Conservation (phyloP, 805 yeast species). For the Metschnikowia cubensis region DNA sequence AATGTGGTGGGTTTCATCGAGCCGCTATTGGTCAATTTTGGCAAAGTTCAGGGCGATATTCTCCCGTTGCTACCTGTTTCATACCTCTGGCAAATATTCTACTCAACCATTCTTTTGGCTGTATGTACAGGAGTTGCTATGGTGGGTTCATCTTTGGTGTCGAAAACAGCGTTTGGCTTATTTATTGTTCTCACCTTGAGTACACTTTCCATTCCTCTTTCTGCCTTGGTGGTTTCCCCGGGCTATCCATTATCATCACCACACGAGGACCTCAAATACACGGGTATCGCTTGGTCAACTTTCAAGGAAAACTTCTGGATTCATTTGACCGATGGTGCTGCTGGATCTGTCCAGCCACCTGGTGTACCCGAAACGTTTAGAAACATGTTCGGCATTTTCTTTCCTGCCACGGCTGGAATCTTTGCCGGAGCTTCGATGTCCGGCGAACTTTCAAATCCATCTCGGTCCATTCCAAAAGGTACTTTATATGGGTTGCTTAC, state of each 20-base stretch:
- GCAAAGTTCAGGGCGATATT: conserved; percentile 53
- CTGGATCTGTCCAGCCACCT: conserved; percentile 67
- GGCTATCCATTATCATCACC: conserved; percentile 48
- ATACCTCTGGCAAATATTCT: conserved; percentile 61
- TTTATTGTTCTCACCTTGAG: conserved; percentile 65
- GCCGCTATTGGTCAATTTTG: conserved; percentile 80
- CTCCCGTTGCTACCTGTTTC: conserved; percentile 62
- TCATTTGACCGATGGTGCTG: conserved; percentile 82
- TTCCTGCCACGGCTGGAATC: conserved; percentile 98
- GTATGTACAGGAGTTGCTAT: conserved; percentile 72
- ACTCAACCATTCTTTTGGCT: conserved; percentile 67
- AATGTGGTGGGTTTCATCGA: conserved; percentile 95
- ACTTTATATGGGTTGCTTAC: conserved; percentile 77
- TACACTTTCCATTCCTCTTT: conserved; percentile 77
- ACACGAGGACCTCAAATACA: conserved; percentile 44
- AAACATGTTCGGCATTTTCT: conserved; percentile 88
- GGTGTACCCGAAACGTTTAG: conserved; percentile 65
- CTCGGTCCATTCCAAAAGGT: conserved; percentile 89
- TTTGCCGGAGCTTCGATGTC: conserved; percentile 99
- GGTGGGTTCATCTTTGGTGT: conserved; percentile 76
- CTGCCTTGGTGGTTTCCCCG: conserved; percentile 63
- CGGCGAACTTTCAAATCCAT: conserved; percentile 84
- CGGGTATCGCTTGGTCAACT: conserved; percentile 73
- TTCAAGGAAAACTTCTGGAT: conserved; percentile 68
- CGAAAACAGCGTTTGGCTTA: conserved; percentile 73